Conservation (phyloP, 306 rosid species). For the Erythrophleum fordii region DNA sequence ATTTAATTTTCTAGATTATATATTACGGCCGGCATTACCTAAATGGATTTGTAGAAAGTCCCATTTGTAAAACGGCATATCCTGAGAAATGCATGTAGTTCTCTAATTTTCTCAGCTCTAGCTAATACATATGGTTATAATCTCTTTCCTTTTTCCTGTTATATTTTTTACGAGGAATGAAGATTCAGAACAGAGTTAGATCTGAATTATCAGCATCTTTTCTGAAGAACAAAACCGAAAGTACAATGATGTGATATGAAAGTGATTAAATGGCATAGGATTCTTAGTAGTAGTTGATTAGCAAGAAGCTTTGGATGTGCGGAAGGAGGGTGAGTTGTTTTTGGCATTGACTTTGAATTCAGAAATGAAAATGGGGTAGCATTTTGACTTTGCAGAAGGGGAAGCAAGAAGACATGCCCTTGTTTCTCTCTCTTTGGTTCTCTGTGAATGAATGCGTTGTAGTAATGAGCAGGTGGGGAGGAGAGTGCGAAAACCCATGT, state of each 20-base stretch:
- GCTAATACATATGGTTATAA: neutral
- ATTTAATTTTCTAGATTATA: neutral
- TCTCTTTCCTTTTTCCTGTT: neutral
- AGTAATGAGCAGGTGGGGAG: neutral
- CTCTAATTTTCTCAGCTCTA: neutral
- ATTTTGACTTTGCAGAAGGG: neutral
- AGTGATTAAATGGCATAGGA: neutral
- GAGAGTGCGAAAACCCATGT: neutral
- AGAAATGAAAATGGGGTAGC: neutral
- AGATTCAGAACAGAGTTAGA: neutral
- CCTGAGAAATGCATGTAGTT: neutral
- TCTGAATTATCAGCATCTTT: neutral
- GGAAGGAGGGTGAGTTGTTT: neutral
- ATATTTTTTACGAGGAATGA: neutral
- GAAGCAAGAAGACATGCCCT: neutral
- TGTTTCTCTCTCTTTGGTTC: neutral
- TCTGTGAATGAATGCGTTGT: neutral
- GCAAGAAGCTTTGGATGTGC: neutral
- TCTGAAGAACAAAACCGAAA: too few species aligned
- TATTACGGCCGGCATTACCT: neutral
- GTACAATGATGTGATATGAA: neutral
- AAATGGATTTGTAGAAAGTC: neutral
- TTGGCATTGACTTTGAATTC: slow-evolving; percentile 10
- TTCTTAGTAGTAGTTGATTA: neutral
- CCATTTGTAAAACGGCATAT: neutral